Evolutionary conservation across 768 basidiomycete genomes (phyloP), one percentile per base, ranked within the genome.

Genomic region (Hydnomerulius pinastri): DNA sequence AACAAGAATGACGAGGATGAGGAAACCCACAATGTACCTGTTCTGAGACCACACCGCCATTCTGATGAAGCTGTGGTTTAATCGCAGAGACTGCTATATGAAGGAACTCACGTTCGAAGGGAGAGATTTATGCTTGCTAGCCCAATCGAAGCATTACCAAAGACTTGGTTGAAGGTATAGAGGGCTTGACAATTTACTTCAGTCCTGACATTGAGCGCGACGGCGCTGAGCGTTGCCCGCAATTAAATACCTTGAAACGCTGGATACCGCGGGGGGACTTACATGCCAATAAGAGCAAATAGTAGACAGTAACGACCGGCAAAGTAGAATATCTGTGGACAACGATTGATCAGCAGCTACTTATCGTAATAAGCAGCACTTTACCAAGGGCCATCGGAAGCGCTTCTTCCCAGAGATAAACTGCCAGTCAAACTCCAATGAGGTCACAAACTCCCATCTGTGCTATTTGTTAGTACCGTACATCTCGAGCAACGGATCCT

Each of bases 91-190:
- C 23, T 18, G 20, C 7, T n/a, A n/a, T n/a, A n/a, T 46, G 15
- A 47, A 46, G 21, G 2, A 1, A 70, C 81, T 56, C 63, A 86
- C 85, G 86, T 87, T 65, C 85, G 71, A 32, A 87, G 68, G 2
- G 82, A 83, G 9, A 88, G 74, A 60, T 87, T 88, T 50, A 88
- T 79, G 61, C 83, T 86, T 11, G 86, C 85, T 4, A 87, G 71
- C 21, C 86, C 86, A 35, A 87, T 79, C 18, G 85, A 72, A 15
- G 80, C 78, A 65, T 86, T 85, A 15, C 86, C 86, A 46, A 81
- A 74, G 40, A 81, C 75, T 65, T 78, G 77, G 52, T 83, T 85
- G 61, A 86, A 86, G 1, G 83, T 86, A 57, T 87, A 88, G 20
- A 88, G 65, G 4, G 71, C 77, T 59, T 87, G 86, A 54, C 86